Evolutionary conservation across 1,284 basidiomycete species (phyloP).

Genomic region (Apiotrichum siamense): DNA sequence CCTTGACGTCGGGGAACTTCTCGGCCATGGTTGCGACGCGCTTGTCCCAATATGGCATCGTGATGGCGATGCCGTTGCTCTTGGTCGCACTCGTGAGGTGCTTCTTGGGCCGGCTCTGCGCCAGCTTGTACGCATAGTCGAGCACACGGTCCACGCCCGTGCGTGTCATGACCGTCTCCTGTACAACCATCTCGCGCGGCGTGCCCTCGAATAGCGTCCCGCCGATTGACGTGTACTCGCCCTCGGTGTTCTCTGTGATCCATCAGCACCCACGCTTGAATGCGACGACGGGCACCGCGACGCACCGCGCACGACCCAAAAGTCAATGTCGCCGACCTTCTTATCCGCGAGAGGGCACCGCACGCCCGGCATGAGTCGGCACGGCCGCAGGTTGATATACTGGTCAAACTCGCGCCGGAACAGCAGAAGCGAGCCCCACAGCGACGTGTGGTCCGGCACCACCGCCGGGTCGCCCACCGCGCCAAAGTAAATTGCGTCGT

Average conservation of each 20-base stretch:
- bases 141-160: constrained; percentile 85
- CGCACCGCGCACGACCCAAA: constrained; percentile 75
- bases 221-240: constrained; percentile 93
- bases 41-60: constrained; percentile 34
- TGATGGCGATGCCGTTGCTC: constrained; percentile 48
- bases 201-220: constrained; percentile 57
- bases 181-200: constrained; percentile 76
- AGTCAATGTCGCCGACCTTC: constrained; percentile 63
- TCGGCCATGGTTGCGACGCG: constrained; percentile 51
- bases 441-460: constrained; percentile 92
- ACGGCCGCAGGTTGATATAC: constrained; percentile 58
- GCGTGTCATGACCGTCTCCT: constrained; percentile 92
- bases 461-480: constrained; percentile 86
- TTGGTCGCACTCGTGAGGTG: constrained; percentile 55
- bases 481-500: constrained; percentile 92
- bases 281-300: too few species aligned
- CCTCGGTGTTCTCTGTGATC: constrained; percentile 99
- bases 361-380: constrained; percentile 56
- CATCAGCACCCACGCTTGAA: too few species aligned
- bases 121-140: constrained; percentile 88
- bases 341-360: constrained; percentile 56
- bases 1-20: constrained; percentile 53
- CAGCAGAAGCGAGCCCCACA: constrained; percentile 67
- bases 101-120: constrained; percentile 58
- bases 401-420: constrained; percentile 55